Evolutionary conservation across 805 yeast species (phyloP).

Genomic region (Wickerhamiella kurtzmanii): DNA sequence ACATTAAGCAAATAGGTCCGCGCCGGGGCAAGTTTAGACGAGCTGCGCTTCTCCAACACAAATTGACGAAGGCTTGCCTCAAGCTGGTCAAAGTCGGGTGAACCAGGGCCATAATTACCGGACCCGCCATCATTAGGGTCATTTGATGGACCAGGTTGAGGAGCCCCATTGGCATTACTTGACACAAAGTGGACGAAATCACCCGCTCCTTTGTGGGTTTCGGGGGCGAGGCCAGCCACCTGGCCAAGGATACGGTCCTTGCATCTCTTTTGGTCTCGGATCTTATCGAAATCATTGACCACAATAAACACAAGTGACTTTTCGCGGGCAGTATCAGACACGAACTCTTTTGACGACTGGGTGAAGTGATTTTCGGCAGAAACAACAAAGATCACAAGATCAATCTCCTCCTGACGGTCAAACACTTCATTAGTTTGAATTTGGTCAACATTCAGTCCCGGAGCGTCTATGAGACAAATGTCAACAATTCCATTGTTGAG

Average conservation of each 20-base stretch:
- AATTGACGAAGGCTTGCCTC: conserved; percentile 79
- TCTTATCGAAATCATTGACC: conserved; percentile 81
- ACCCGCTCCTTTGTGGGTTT: conserved; percentile 72
- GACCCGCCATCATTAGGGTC: conserved; percentile 16
- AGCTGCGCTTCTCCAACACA: conserved; percentile 74
- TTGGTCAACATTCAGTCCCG: conserved; percentile 88
- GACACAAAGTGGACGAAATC: conserved; percentile 91
- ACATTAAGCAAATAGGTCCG: conserved; percentile 69
- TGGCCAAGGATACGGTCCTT: conserved; percentile 66
- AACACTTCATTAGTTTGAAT: conserved; percentile 90
- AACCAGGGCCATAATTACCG: conserved; percentile 18
- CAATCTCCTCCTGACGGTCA: conserved; percentile 94
- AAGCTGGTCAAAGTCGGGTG: conserved; percentile 51
- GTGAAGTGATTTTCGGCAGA: conserved; percentile 95
- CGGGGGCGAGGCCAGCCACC: conserved; percentile 74
- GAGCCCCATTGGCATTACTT: neutral
- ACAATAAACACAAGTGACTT: conserved; percentile 87
- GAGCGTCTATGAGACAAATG: conserved; percentile 88
- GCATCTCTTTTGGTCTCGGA: conserved; percentile 70
- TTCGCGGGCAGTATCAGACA: conserved; percentile 78
- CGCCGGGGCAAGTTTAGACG: conserved; percentile 85
- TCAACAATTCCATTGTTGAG: conserved; percentile 84
- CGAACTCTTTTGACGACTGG: conserved; percentile 84
- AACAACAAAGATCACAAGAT: conserved; percentile 88
- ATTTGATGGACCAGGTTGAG: conserved; percentile 18